phyloP scores from a whole-genome alignment of 2,329 filamentous ascomycete species.

The Aspergillus uvarum region DNA sequence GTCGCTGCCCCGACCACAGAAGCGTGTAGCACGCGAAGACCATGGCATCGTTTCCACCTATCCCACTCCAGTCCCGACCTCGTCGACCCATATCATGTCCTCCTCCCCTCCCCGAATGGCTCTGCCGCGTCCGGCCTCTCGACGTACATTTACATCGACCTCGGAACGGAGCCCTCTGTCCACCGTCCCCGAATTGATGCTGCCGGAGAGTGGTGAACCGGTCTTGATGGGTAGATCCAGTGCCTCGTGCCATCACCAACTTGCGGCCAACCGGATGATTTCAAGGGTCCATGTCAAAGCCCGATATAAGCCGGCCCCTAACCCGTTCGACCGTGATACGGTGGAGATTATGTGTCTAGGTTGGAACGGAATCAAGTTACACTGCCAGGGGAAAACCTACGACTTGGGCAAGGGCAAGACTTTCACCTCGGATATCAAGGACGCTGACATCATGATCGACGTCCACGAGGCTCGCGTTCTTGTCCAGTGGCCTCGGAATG shows the following conservation, averaged over 20 bases:
- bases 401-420: slow-evolving; percentile 84
- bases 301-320: slow-evolving; percentile 70
- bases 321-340: slow-evolving; percentile 68
- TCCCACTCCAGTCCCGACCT: slow-evolving; percentile 90
- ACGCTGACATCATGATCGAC: slow-evolving; percentile 89
- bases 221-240: slow-evolving; percentile 89
- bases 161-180: slow-evolving; percentile 82
- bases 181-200: slow-evolving; percentile 76
- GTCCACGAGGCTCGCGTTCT: slow-evolving; percentile 90
- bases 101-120: slow-evolving; percentile 71
- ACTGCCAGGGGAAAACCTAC: slow-evolving; percentile 84
- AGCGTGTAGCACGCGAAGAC: slow-evolving; percentile 48
- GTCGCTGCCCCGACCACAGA: slow-evolving; percentile 48
- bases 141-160: slow-evolving; percentile 58
- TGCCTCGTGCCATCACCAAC: slow-evolving; percentile 91
- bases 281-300: slow-evolving; percentile 92
- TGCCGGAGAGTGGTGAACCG: slow-evolving; percentile 77
- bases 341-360: slow-evolving; percentile 89
- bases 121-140: slow-evolving; percentile 53
- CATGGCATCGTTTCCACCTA: slow-evolving; percentile 61
- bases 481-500: slow-evolving; percentile 74
- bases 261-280: slow-evolving; percentile 87
- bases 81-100: slow-evolving; percentile 85
- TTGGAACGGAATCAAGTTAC: slow-evolving; percentile 93
- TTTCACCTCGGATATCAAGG: slow-evolving; percentile 85